These are phyloP conservation scores for Copromyces sp. DNA, from an alignment of 495 filamentous ascomycete genomes.

Conservation along the genomic window DNA sequence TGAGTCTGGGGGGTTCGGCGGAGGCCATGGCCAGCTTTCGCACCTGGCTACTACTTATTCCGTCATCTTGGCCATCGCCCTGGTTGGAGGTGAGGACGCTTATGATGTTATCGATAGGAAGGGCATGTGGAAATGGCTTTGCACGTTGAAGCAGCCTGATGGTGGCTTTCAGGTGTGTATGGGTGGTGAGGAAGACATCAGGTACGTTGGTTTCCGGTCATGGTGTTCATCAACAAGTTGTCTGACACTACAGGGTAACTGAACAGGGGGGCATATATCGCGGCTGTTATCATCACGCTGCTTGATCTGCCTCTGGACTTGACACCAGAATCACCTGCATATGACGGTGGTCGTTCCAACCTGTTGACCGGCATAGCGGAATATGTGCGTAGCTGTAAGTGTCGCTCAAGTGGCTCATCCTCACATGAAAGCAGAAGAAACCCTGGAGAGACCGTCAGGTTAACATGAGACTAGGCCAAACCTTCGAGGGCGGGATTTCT, in stretches of 20 bases:
- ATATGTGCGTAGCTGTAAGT: slow-evolving; percentile 73
- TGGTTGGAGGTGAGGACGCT: slow-evolving; percentile 63
- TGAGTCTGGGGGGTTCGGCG: slow-evolving; percentile 76
- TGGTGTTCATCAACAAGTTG: background rate
- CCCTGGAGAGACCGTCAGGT: background rate
- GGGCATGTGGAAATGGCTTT: slow-evolving; percentile 83
- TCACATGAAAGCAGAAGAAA: background rate
- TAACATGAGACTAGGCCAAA: slow-evolving; percentile 54
- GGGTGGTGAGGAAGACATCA: slow-evolving; percentile 84
- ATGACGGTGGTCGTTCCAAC: slow-evolving; percentile 26
- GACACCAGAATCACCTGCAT: slow-evolving; percentile 49
- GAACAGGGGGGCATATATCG: slow-evolving; percentile 76
- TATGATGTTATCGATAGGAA: slow-evolving; percentile 68
- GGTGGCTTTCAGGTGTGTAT: slow-evolving; percentile 75
- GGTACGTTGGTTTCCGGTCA: slow-evolving; percentile 38
- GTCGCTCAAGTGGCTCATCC: background rate
- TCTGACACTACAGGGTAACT: background rate
- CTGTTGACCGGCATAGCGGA: slow-evolving; percentile 62
- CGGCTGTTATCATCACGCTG: slow-evolving; percentile 69
- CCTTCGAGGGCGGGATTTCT: slow-evolving; percentile 86
- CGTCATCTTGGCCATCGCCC: slow-evolving; percentile 61
- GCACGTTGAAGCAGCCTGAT: slow-evolving; percentile 67
- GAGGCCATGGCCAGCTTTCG: slow-evolving; percentile 80
- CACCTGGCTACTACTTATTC: slow-evolving; percentile 87
- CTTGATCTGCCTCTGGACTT: slow-evolving; percentile 74